Base-by-base conservation (phyloP, 176 grass and related monocot genomes). In the Paspalum notatum region DNA sequence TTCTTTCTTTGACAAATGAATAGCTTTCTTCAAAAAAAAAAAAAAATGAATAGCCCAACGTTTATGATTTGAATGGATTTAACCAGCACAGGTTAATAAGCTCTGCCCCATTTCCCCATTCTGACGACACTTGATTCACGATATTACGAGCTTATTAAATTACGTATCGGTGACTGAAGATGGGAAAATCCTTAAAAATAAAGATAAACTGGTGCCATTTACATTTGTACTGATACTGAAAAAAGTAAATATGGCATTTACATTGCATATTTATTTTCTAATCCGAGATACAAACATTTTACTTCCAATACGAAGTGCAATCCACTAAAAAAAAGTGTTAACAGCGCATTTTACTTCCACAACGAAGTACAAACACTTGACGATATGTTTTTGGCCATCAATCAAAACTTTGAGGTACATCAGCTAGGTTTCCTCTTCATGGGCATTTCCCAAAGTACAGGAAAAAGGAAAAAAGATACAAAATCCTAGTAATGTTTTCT, bases 401-500 rank as follows among this genome's bases (percentile, higher is more conserved):
- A 2, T 66, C 7, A 52, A 78, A 79, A 65, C 12, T 47, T 64
- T 26, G 42, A 66, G 40, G 60, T 50, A 22, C 60, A 66, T 51
- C 60, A 52, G 11, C 22, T 50, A 13, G 58, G 44, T 26, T 64
- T 49, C 43, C 75, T 38, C 24, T 63, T 77, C 43, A 77, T 48
- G 59, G 25, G 13, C 22, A 32, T 62, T 37, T 44, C 57, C 6
- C 42, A 4, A 20, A 61, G 26, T 22, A 78, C 44, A 65, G 46
- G 8, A 41, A 40, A 37, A 42, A 13, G 4, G 10, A 40, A 6
- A 2, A 26, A 3, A 8, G 3, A 3, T 39, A 26, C 48, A 81
- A 41, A 70, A 74, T 62, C 47, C 68, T 3, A n/a, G n/a, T n/a
- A 20, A 81, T 46, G 38, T 50, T 65, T 73, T 69, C 63, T 75